Conservation (phyloP, 306 rosid species). For the Casuarina glauca region DNA sequence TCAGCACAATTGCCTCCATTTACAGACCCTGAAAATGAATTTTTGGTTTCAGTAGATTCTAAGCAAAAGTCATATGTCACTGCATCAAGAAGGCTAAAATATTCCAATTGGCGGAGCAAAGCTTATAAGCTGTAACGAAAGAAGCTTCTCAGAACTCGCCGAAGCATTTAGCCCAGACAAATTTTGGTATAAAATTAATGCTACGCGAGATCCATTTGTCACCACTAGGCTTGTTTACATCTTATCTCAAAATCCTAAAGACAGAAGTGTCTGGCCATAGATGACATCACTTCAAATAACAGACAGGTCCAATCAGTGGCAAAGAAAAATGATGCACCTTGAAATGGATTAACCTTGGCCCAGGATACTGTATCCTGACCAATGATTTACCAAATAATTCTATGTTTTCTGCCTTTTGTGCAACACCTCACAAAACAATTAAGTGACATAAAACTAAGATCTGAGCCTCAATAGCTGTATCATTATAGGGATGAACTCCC, state of each 20-base stretch:
- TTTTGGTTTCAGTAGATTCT: constrained; percentile 6
- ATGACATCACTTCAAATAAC: background rate
- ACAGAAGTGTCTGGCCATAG: background rate
- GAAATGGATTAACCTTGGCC: background rate
- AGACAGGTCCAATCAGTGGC: background rate
- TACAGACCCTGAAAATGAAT: constrained; percentile 71
- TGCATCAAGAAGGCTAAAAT: background rate
- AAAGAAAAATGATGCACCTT: background rate
- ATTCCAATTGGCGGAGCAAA: background rate
- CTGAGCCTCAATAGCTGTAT: background rate
- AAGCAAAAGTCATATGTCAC: background rate
- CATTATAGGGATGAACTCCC: background rate
- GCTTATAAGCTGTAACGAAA: constrained; percentile 5
- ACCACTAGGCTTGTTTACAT: background rate
- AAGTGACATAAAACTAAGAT: background rate
- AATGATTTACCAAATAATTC: no score
- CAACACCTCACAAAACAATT: background rate
- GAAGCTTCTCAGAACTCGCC: background rate
- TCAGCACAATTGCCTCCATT: constrained; percentile 89
- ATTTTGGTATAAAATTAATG: background rate
- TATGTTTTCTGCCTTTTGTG: background rate
- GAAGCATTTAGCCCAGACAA: constrained; percentile 3
- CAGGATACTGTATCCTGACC: no score
- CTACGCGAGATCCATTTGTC: background rate
- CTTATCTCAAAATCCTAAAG: background rate